A percentile compares a stretch with the other conserved stretches of the same genome.
Evolutionary conservation across 192 early-diverging fungal genomes (phyloP).

Genomic region (Coemansia sp.): DNA sequence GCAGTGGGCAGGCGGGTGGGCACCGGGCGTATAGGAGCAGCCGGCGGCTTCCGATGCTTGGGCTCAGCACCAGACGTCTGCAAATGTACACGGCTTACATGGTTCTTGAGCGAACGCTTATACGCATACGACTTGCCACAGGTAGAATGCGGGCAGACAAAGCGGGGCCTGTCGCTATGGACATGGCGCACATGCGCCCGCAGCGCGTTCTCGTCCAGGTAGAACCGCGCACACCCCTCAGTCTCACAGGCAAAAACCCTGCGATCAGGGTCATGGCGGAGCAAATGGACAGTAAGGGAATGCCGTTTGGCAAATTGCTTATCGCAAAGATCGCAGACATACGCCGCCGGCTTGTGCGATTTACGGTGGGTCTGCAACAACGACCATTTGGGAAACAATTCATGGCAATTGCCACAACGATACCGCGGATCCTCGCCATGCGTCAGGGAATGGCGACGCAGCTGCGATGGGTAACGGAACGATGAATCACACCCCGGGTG

Average conservation of each 20-base stretch:
- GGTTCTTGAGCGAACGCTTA: conserved; percentile 17
- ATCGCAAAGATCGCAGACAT: conserved; percentile 24
- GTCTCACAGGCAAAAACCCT: conserved; percentile 21
- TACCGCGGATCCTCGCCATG: conserved; percentile 25
- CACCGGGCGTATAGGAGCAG: too few relatives aligned
- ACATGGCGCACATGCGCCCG: conserved; percentile 23
- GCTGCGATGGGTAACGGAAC: conserved; percentile 46
- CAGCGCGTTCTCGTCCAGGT: conserved; percentile 23
- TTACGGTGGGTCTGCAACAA: conserved; percentile 42
- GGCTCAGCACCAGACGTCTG: too few relatives aligned
- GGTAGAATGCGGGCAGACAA: conserved; percentile 15
- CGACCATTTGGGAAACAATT: conserved; percentile 42
- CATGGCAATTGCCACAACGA: conserved; percentile 25
- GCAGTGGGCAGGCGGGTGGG: conserved; percentile 5
- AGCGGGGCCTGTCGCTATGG: conserved; percentile 20
- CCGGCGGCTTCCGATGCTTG: too few relatives aligned
- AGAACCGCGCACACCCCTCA: conserved; percentile 38
- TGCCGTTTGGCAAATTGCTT: conserved; percentile 22
- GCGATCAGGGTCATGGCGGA: conserved; percentile 29
- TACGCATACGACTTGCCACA: conserved; percentile 26
- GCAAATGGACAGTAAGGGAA: conserved; percentile 17
- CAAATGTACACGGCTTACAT: conserved; percentile 3
- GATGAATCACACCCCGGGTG: conserved; percentile 9
- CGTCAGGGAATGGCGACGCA: conserved; percentile 18
- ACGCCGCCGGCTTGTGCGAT: conserved; percentile 12